Base-by-base conservation (phyloP, 306 rosid genomes). In the Prinsepia uniflora region DNA sequence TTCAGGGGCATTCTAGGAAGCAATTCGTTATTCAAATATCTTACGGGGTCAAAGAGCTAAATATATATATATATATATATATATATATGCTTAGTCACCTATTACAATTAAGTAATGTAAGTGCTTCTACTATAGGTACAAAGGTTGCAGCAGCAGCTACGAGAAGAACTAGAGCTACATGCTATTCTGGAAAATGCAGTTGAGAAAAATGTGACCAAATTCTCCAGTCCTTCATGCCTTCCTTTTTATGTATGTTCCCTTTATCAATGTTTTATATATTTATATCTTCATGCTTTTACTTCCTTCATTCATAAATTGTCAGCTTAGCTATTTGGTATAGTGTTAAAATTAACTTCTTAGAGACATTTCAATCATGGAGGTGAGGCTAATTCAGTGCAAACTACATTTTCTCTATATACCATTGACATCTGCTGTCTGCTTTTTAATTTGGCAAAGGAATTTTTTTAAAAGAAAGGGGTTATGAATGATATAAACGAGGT, bases 81-180 rank as follows among this genome's bases (percentile, higher is more conserved):
- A 64, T 58, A 58, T 7, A 11, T 19, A 6, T 8, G 41, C 12
- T 53, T 52, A 3, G 63, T 50, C 62, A 22, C 62, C 22, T 20
- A 56, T 22, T 73, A 40, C 22, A 45, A 17, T 76, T 65, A 67
- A 83, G 52, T 49, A 42, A 80, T 79, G 69, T 44, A 59, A 71
- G 66, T 78, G 57, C 52, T 20, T 9, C 72, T 57, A 5, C 8
- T 30, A 34, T 66, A 88, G 95, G 89, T 88, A 60, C 83, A 79
- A 72, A 80, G 71, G 71, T 79, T 88, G 44, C 82, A 81, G 67
- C 78, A 75, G 55, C 74, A 84, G 72, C 75, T 88, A 75, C 84
- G 47, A 18, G 78, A 88, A 81, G 95, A 88, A 82, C 54, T 82
- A 53, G 89, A 86, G 48, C 82, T 88, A 72, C 89, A 84, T 63